Conservation (phyloP, 2,329 filamentous ascomycete species). For the Gremmenia infestans region DNA sequence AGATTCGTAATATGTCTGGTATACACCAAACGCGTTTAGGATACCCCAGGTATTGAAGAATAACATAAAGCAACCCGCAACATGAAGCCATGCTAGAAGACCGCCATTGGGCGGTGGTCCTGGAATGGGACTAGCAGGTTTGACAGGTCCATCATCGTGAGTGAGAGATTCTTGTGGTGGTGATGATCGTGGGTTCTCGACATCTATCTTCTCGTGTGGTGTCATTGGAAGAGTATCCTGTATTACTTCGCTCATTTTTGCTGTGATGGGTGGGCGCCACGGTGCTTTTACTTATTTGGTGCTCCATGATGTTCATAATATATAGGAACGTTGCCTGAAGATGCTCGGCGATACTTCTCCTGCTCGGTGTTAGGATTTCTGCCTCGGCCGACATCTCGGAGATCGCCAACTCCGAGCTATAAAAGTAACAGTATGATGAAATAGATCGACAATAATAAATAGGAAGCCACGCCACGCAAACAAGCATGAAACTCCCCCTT, state of each 20-base stretch:
- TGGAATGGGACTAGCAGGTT: neutral
- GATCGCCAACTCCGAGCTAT: neutral
- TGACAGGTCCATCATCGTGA: neutral
- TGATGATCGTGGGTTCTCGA: neutral
- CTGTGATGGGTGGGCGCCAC: neutral
- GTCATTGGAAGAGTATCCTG: neutral
- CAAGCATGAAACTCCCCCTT: too few species aligned
- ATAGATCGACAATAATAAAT: too few species aligned
- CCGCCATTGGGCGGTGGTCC: conserved; percentile 46
- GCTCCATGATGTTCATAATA: neutral
- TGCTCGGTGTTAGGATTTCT: neutral
- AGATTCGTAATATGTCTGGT: conserved; percentile 52
- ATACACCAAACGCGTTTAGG: conserved; percentile 45
- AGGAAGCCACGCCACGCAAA: too few species aligned
- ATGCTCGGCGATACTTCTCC: neutral
- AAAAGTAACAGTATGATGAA: too few species aligned
- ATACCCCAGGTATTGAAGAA: conserved; percentile 52
- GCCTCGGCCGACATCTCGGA: neutral
- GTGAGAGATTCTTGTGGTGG: neutral
- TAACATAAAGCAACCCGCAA: conserved; percentile 45
- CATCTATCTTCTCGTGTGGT: neutral
- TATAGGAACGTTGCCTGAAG: neutral
- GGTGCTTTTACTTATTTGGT: too few species aligned
- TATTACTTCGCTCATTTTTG: neutral
- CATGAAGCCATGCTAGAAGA: conserved; percentile 47